Conservation (phyloP, 805 yeast species). For the Starmerella ratchasimensis region DNA sequence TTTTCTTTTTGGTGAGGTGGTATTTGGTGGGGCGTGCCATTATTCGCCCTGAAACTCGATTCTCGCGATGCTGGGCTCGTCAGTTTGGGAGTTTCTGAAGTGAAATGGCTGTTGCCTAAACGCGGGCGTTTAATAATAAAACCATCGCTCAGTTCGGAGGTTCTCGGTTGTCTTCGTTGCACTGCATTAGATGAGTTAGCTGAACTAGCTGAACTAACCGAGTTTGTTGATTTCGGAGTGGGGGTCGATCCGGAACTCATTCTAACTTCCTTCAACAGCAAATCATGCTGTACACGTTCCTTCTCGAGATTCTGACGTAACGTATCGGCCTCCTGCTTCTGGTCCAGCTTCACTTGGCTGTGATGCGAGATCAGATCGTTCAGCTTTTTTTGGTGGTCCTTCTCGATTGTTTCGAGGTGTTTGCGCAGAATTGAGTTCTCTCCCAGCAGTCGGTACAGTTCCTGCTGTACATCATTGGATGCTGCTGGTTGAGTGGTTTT, state of each 20-base stretch:
- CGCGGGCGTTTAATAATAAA: no score
- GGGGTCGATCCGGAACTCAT: not conserved
- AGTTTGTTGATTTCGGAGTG: no score
- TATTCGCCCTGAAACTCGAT: no score
- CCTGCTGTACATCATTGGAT: not conserved
- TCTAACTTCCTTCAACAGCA: constrained; percentile 27
- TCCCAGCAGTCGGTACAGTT: constrained; percentile 39
- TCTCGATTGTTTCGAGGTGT: constrained; percentile 34
- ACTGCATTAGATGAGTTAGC: no score
- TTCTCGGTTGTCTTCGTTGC: no score
- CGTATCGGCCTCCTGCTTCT: constrained; percentile 29
- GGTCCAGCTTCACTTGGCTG: constrained; percentile 20
- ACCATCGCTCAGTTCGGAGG: no score
- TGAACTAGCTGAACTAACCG: no score
- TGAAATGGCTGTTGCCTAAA: no score
- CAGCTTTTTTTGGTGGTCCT: constrained; percentile 22
- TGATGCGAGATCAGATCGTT: constrained; percentile 19
- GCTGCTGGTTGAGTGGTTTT: not conserved
- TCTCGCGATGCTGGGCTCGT: not conserved
- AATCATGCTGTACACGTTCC: constrained; percentile 43
- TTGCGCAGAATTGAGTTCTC: constrained; percentile 68
- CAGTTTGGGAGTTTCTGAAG: no score
- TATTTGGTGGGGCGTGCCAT: no score
- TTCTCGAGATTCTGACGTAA: constrained; percentile 33
- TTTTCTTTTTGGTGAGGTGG: no score